phyloP scores from a whole-genome alignment of 352 stramenopile species.

The Globisporangium carolinianum region DNA sequence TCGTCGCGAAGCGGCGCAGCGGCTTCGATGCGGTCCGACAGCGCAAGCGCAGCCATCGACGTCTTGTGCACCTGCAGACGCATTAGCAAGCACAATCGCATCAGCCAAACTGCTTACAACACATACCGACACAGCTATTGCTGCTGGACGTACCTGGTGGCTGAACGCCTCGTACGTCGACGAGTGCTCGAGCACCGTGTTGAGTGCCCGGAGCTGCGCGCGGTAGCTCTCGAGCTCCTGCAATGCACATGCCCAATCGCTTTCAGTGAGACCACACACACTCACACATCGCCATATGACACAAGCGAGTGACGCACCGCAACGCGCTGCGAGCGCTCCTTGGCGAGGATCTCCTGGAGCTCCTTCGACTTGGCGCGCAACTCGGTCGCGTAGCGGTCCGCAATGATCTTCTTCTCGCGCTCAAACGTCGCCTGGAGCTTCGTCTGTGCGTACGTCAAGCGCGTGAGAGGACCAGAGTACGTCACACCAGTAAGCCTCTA shows the following conservation, averaged over 20 bases:
- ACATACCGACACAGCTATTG: too few relatives aligned
- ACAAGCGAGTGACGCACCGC: slow-evolving; percentile 11
- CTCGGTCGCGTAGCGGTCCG: slow-evolving; percentile 39
- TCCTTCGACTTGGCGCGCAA: slow-evolving; percentile 44
- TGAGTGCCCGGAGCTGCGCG: slow-evolving; percentile 54
- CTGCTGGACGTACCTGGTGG: slow-evolving; percentile 26
- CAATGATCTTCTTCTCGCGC: slow-evolving; percentile 55
- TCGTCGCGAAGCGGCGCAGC: slow-evolving; percentile 59
- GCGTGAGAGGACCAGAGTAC: too few relatives aligned
- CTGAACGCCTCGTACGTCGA: slow-evolving; percentile 82
- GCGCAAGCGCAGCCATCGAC: slow-evolving; percentile 64
- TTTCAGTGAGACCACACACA: not conserved
- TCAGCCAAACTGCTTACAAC: too few relatives aligned
- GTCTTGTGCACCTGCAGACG: slow-evolving; percentile 53
- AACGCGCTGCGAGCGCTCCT: slow-evolving; percentile 59
- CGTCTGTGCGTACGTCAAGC: slow-evolving; percentile 14
- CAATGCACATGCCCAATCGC: not conserved
- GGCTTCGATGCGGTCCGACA: slow-evolving; percentile 79
- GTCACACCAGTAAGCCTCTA: too few relatives aligned
- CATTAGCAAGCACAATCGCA: not conserved
- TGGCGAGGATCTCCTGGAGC: slow-evolving; percentile 46
- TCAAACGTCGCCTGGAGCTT: slow-evolving; percentile 52
- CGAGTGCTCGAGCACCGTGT: slow-evolving; percentile 59
- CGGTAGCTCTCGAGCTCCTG: slow-evolving; percentile 63
- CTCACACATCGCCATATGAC: not conserved